These are phyloP conservation scores for Phalaenopsis equestris DNA, from an alignment of 106 monocot species.

Conservation along the genomic window DNA sequence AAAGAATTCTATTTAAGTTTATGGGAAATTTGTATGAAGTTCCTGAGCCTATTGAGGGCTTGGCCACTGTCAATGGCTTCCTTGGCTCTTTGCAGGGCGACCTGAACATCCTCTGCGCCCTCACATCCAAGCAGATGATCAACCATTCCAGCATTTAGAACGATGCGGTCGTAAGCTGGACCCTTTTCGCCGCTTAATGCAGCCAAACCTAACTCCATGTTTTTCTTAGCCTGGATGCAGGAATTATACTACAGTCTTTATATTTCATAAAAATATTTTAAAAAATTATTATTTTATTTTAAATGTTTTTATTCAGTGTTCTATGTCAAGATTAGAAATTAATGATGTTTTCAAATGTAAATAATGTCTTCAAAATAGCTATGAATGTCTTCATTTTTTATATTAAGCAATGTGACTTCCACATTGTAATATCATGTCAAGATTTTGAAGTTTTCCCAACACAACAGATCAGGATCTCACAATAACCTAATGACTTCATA, in stretches of 20 bases:
- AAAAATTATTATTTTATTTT: background rate
- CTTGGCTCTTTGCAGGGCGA: constrained; percentile 68
- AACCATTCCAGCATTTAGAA: constrained; percentile 91
- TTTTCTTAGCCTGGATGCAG: constrained; percentile 50
- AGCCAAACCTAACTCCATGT: constrained; percentile 76
- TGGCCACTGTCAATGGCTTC: constrained; percentile 88
- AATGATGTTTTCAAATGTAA: background rate
- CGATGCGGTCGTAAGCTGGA: constrained; percentile 87
- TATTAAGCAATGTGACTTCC: no score
- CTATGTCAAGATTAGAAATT: background rate
- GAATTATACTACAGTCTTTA: background rate
- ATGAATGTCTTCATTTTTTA: no score
- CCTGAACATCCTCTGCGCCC: constrained; percentile 58
- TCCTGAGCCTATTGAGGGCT: constrained; percentile 72
- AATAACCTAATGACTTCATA: background rate
- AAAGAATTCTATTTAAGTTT: constrained; percentile 14
- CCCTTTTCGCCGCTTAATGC: constrained; percentile 83
- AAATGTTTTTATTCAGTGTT: background rate
- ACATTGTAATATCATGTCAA: no score
- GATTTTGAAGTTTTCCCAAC: no score
- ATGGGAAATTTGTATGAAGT: constrained; percentile 76
- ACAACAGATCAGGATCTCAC: no score
- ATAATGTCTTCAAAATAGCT: no score
- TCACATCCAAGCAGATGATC: constrained; percentile 73
- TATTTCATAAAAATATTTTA: background rate